These are phyloP conservation scores for Spiraea crenata DNA, from an alignment of 331 rosid genomes.

Conservation along the genomic window DNA sequence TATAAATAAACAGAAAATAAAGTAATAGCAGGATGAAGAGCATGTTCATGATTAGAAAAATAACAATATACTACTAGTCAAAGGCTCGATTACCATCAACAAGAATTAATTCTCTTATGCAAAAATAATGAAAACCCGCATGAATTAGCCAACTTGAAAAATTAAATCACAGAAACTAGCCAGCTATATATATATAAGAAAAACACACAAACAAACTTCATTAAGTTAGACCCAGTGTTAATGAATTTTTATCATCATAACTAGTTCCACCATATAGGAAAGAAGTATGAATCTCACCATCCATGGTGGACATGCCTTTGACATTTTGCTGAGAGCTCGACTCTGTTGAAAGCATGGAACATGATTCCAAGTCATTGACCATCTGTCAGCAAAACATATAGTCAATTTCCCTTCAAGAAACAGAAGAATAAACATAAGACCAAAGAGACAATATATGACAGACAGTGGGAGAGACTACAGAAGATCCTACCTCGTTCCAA, in stretches of 20 bases:
- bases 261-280: background rate
- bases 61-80: background rate
- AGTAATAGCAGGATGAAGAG: background rate
- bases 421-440: slow-evolving; percentile 15
- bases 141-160: background rate
- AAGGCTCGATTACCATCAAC: background rate
- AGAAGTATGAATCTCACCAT: slow-evolving; percentile 42
- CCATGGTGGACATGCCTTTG: slow-evolving; percentile 12
- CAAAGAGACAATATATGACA: background rate
- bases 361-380: slow-evolving; percentile 59
- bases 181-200: background rate
- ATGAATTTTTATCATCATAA: background rate
- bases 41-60: background rate
- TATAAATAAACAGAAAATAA: background rate
- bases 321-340: slow-evolving; percentile 35
- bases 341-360: slow-evolving; percentile 43
- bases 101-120: background rate
- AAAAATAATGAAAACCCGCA: background rate
- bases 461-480: slow-evolving; percentile 17
- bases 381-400: slow-evolving; percentile 37
- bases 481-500: slow-evolving; percentile 62
- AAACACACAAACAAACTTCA: slow-evolving; percentile 1
- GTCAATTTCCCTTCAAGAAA: slow-evolving; percentile 29
- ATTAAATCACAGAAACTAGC: background rate
- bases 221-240: background rate